These are phyloP conservation scores for Ulmus americana DNA, from an alignment of 331 rosid genomes.

Conservation along the genomic window DNA sequence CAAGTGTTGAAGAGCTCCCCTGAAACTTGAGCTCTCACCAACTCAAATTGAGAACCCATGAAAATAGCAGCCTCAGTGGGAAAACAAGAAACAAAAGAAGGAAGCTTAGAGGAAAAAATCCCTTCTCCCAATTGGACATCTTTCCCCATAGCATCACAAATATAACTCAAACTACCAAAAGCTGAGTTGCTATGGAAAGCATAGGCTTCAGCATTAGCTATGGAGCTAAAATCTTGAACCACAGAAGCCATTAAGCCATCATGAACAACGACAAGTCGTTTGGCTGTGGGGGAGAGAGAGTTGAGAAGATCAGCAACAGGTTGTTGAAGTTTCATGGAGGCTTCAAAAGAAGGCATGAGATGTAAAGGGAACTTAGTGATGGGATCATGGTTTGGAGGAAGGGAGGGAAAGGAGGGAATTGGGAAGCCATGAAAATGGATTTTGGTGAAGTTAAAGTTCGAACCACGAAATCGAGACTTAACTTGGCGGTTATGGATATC, in stretches of 20 bases:
- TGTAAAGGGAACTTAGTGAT: neutral
- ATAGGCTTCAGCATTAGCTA: neutral
- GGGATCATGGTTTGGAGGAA: neutral
- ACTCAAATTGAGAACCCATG: neutral
- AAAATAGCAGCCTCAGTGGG: neutral
- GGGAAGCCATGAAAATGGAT: neutral
- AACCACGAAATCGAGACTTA: neutral
- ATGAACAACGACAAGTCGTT: neutral
- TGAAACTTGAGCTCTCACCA: neutral
- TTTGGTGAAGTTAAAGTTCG: neutral
- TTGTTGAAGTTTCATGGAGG: neutral
- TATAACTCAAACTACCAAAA: neutral
- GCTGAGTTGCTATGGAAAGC: neutral
- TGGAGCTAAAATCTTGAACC: neutral
- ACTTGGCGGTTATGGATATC: constrained; percentile 11
- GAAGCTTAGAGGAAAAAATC: neutral
- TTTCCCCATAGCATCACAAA: neutral
- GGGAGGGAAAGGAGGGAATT: neutral
- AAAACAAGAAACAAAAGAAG: neutral
- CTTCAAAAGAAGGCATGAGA: neutral
- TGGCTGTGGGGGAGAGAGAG: neutral
- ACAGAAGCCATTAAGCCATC: neutral
- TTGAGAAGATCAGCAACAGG: neutral
- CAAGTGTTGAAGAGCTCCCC: neutral
- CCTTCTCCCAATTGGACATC: neutral